Conservation (phyloP, 163 green algal species). For the Scenedesmus sp. region DNA sequence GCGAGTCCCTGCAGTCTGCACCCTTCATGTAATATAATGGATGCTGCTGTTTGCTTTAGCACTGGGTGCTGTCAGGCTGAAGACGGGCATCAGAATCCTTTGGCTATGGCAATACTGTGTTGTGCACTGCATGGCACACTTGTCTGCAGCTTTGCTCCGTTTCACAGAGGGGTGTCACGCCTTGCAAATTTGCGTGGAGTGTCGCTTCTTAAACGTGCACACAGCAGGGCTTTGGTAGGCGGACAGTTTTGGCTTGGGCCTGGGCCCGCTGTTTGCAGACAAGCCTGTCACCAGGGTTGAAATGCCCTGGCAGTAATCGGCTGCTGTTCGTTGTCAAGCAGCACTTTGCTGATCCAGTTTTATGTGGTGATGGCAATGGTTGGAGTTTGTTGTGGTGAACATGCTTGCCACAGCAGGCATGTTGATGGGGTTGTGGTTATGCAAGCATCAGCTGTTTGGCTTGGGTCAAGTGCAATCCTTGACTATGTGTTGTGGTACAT, state of each 20-base stretch:
- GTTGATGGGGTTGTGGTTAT: neutral
- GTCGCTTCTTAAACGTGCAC: too few relatives aligned
- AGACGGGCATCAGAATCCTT: too few relatives aligned
- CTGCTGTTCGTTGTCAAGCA: neutral
- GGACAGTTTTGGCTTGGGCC: neutral
- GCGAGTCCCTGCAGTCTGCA: too few relatives aligned
- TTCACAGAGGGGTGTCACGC: too few relatives aligned
- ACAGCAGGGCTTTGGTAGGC: neutral
- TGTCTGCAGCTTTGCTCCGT: too few relatives aligned
- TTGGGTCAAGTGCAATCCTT: neutral
- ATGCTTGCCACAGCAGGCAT: neutral
- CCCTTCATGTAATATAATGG: too few relatives aligned
- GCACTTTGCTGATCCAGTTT: neutral
- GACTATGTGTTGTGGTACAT: neutral
- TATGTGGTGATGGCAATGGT: neutral
- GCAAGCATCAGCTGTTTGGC: neutral
- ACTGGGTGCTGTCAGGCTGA: too few relatives aligned
- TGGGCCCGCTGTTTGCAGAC: too few relatives aligned
- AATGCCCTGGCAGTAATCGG: neutral
- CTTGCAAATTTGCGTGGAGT: neutral
- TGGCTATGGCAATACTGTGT: too few relatives aligned
- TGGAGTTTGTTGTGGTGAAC: neutral
- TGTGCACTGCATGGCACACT: too few relatives aligned
- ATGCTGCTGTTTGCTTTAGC: too few relatives aligned
- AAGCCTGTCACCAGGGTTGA: too few relatives aligned